Evolutionary conservation across 106 monocot genomes (phyloP), one percentile per base, ranked within the genome.

Genomic region (Dendrobium officinale): DNA sequence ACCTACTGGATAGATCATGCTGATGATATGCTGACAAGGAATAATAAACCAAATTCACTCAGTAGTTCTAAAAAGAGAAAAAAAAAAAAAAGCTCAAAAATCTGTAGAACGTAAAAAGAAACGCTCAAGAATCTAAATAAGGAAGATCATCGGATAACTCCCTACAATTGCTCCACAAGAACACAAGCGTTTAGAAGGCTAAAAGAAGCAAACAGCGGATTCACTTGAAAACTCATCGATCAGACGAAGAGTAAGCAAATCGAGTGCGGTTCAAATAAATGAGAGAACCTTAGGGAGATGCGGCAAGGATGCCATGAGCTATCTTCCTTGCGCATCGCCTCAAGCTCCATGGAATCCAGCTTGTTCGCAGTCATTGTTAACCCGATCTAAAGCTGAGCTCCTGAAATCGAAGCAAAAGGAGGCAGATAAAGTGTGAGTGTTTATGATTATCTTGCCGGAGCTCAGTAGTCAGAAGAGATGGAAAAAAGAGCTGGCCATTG

Each of bases 291-390:
- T 44, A 86, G 74, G 68, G 88, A 83, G 31, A 88, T 80, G 37
- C 79, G 56, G 67, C 90, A 90, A 41, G 90, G 90, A 13, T 81
- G 85, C 90, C 90, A 90, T 40, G 90, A 90, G 18, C 83, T 68
- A 45, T 90, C 87, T 6, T 67, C 72, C 83, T 75, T 72, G 77
- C 83, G 83, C 85, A 81, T 88, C 40, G 56, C 83, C 74, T 90
- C 90, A 49, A 90, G 77, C 79, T 90, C 90, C 68, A 84, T 67
- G 20, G 68, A 66, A 20, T 83, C 81, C 18, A 33, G 73, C 75
- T 17, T 47, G 54, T 43, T 80, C 85, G 54, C 26, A 0, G 82
- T 83, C 85, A 85, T 86, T 42, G 27, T 56, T n/a, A 31, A 22
- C 1, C 19, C 66, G 48, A 66, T 77, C 66, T 17, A 72, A 70